Conservation (phyloP, 2,329 filamentous ascomycete species). For the Ascochyta rabiei region DNA sequence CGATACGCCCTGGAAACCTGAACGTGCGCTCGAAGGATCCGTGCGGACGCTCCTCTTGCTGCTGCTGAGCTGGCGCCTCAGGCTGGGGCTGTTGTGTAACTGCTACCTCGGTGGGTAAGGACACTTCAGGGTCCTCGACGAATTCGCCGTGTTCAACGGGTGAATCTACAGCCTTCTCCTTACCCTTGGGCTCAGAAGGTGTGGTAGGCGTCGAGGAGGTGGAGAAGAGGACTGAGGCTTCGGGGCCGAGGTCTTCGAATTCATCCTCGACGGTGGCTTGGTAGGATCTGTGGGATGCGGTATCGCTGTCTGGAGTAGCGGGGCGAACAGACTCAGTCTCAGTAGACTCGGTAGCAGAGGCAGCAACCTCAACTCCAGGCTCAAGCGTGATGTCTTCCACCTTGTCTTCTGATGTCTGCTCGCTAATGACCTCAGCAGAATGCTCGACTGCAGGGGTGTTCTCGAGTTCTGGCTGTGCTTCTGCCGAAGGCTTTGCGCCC, state of each 20-base stretch:
- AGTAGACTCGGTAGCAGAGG: not conserved
- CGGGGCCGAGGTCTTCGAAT: conserved; percentile 44
- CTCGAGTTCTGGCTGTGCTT: conserved; percentile 13
- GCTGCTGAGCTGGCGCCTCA: conserved; percentile 23
- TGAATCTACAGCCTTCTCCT: conserved; percentile 35
- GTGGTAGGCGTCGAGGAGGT: conserved; percentile 19
- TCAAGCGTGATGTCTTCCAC: conserved; percentile 31
- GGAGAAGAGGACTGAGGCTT: conserved; percentile 37
- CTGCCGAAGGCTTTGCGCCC: conserved; percentile 18
- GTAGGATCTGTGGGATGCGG: conserved; percentile 41
- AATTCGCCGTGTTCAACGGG: conserved; percentile 19
- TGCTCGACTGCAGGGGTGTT: not conserved
- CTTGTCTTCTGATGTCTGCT: conserved; percentile 16
- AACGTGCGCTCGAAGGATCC: conserved; percentile 73
- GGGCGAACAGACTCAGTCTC: conserved; percentile 19
- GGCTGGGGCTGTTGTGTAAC: conserved; percentile 27
- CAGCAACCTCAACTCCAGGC: conserved; percentile 14
- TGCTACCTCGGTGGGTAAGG: conserved; percentile 20
- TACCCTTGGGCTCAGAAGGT: conserved; percentile 30
- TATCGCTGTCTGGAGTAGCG: conserved; percentile 35
- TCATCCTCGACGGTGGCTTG: conserved; percentile 47
- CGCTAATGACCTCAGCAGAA: not conserved
- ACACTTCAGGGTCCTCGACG: conserved; percentile 8
- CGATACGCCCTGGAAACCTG: conserved; percentile 68
- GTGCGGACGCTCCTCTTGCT: conserved; percentile 62